These are phyloP conservation scores for Mycena venus DNA, from an alignment of 768 basidiomycete species.

Conservation along the genomic window DNA sequence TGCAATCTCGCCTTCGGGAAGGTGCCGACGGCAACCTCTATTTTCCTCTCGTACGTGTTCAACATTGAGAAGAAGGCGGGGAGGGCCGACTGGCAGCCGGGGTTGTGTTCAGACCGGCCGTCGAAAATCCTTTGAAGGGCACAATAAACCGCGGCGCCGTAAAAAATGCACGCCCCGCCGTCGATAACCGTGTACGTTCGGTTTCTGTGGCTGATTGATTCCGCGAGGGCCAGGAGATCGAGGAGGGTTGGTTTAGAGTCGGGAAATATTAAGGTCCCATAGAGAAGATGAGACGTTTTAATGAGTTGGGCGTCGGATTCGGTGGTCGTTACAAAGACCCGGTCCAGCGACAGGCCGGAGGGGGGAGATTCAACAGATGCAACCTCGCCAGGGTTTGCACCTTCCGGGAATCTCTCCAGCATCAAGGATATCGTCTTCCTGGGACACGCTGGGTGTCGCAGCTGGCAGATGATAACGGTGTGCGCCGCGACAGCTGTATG, in stretches of 20 bases:
- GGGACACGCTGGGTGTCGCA: not conserved
- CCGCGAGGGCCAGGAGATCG: not conserved
- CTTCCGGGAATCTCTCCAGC: not conserved
- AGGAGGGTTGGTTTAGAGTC: not conserved
- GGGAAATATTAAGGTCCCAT: not conserved
- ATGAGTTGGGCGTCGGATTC: not conserved
- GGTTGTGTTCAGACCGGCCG: not conserved
- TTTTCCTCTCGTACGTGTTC: not conserved
- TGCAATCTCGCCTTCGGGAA: not conserved
- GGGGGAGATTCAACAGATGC: not conserved
- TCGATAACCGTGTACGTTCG: not conserved
- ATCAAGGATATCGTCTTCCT: not conserved
- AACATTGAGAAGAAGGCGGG: not conserved
- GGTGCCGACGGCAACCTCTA: not conserved
- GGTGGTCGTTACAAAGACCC: not conserved
- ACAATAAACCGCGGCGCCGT: not conserved
- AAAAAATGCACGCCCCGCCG: not conserved
- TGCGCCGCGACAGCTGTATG: not conserved
- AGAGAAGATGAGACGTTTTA: not conserved
- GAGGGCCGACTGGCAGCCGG: not conserved
- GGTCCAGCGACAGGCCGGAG: not conserved
- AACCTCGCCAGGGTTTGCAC: not conserved
- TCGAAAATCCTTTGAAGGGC: not conserved
- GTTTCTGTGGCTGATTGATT: not conserved
- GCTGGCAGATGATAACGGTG: not conserved